phyloP scores from a whole-genome alignment of 2,329 filamentous ascomycete species.

The Penicillium aurantiogriseum region DNA sequence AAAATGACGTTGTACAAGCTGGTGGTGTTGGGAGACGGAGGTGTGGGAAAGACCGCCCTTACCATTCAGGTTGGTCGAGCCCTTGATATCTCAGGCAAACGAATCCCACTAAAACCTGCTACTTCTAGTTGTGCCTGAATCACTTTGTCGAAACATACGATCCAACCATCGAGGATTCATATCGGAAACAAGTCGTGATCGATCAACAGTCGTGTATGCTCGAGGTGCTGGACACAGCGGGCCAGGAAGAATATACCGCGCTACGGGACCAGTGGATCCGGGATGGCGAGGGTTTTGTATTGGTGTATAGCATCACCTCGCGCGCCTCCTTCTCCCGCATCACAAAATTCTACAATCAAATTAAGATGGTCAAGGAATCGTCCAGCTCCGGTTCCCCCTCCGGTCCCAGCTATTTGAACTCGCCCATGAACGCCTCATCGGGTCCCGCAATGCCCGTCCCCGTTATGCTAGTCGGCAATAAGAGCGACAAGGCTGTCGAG shows the following conservation, averaged over 20 bases:
- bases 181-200: constrained; percentile 74
- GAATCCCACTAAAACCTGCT: constrained; percentile 7
- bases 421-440: constrained; percentile 48
- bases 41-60: constrained; percentile 89
- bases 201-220: constrained; percentile 95
- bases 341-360: constrained; percentile 93
- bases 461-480: constrained; percentile 98
- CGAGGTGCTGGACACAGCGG: constrained; percentile 93
- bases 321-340: constrained; percentile 93
- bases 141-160: constrained; percentile 94
- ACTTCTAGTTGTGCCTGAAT: constrained; percentile 77
- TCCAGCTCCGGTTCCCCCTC: constrained; percentile 55
- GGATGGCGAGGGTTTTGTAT: constrained; percentile 93
- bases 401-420: constrained; percentile 51
- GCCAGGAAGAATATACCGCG: constrained; percentile 97
- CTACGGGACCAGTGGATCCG: constrained; percentile 97
- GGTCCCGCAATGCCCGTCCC: constrained; percentile 67
- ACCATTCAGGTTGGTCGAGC: constrained; percentile 67
- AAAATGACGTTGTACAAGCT: constrained; percentile 96
- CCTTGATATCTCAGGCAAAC: background rate
- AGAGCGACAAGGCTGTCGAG: constrained; percentile 94
- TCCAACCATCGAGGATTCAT: constrained; percentile 67
- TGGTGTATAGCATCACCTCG: constrained; percentile 98
- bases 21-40: constrained; percentile 91
- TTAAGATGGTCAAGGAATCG: constrained; percentile 95